Conservation (phyloP, 2,329 filamentous ascomycete genomes). For the Teratosphaeria epicoccoides region DNA sequence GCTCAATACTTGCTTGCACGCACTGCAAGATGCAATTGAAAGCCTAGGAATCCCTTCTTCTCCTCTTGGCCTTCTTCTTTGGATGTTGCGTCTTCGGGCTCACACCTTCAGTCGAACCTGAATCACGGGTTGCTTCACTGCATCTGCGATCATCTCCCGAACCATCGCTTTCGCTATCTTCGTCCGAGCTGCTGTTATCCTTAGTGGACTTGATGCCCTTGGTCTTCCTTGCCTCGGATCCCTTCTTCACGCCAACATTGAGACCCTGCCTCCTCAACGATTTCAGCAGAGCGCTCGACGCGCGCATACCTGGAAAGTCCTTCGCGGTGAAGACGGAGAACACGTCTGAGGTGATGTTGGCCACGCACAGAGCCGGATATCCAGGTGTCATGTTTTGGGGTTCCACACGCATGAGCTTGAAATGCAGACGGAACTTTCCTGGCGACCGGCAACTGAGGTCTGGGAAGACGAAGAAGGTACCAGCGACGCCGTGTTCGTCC, state of each 20-base stretch:
- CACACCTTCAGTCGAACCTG: conserved; percentile 2
- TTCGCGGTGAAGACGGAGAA: conserved; percentile 77
- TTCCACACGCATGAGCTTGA: conserved; percentile 63
- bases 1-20: not conserved
- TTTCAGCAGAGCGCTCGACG: conserved; percentile 64
- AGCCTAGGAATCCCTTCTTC: conserved; percentile 1
- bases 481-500: conserved; percentile 62
- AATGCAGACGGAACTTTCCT: conserved; percentile 63
- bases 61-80: conserved; percentile 8
- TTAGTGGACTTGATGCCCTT: conserved; percentile 27
- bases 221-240: conserved; percentile 49
- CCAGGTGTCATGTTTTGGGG: conserved; percentile 47
- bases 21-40: not conserved
- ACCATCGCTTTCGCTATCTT: conserved; percentile 66
- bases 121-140: conserved; percentile 1
- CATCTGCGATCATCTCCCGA: conserved; percentile 5
- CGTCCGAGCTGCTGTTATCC: conserved; percentile 31
- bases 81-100: conserved; percentile 5
- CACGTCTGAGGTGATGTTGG: conserved; percentile 51
- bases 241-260: conserved; percentile 78
- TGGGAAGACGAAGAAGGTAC: conserved; percentile 78
- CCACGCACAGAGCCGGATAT: conserved; percentile 36
- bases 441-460: conserved; percentile 71
- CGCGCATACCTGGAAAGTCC: conserved; percentile 75
- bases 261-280: conserved; percentile 68